phyloP scores from a whole-genome alignment of 345 rosid species.

The Litchi chinensis region DNA sequence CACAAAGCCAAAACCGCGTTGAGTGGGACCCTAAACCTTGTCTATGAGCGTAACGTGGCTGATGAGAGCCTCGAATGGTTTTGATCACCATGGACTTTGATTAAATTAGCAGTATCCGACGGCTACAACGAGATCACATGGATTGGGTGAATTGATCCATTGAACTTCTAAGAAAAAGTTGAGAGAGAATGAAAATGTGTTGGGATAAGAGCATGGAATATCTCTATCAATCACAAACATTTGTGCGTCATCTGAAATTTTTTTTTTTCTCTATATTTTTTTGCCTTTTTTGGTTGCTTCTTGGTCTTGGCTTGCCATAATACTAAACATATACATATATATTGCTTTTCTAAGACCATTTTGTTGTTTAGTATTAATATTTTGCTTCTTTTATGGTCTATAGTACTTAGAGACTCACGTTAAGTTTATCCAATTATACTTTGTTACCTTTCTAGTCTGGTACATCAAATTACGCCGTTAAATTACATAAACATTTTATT shows the following conservation, averaged over 20 bases:
- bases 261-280: constrained; percentile 16
- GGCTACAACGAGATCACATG: constrained; percentile 31
- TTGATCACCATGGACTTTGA: not conserved
- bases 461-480: too few relatives aligned
- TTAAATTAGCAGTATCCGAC: not conserved
- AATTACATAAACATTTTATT: too few relatives aligned
- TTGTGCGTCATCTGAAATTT: constrained; percentile 21
- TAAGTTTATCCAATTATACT: too few relatives aligned
- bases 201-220: not conserved
- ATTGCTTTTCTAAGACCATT: too few relatives aligned
- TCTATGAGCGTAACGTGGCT: constrained; percentile 26
- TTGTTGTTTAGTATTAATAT: too few relatives aligned
- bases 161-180: constrained; percentile 20
- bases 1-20: constrained; percentile 37
- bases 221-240: constrained; percentile 12
- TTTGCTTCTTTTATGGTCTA: too few relatives aligned
- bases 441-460: too few relatives aligned
- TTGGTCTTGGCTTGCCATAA: too few relatives aligned
- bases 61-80: not conserved
- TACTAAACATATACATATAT: too few relatives aligned
- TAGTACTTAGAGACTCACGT: too few relatives aligned
- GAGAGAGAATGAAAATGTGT: not conserved
- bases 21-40: constrained; percentile 34
- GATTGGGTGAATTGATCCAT: constrained; percentile 17
- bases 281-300: constrained; percentile 12